A percentile compares a stretch with the other conserved stretches of the same genome.
Conservation (phyloP, 176 grass and related monocot genomes). For the Oryza rufipogon region DNA sequence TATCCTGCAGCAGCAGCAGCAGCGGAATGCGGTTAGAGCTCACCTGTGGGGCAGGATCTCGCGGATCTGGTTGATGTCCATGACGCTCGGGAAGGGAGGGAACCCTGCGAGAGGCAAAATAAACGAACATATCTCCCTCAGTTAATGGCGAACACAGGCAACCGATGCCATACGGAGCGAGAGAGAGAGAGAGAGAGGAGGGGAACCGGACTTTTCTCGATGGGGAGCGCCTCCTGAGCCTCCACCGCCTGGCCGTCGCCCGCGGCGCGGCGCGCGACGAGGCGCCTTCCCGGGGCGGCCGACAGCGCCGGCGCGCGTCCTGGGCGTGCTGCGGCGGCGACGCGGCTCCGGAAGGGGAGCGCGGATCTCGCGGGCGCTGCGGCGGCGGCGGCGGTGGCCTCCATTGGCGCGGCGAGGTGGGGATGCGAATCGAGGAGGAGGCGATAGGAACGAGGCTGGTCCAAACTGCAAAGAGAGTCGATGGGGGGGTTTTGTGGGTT, state of each 20-base stretch:
- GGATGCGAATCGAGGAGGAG: neutral
- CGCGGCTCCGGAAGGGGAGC: neutral
- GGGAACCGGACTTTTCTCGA: conserved; percentile 66
- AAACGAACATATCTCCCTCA: no score
- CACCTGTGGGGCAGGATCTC: no score
- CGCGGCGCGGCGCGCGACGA: conserved; percentile 40
- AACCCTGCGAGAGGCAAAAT: neutral
- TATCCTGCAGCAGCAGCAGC: no score
- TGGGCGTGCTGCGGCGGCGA: neutral
- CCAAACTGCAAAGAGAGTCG: no score
- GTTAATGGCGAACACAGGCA: neutral
- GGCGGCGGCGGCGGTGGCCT: conserved; percentile 27
- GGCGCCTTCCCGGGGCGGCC: neutral
- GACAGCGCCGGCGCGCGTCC: neutral
- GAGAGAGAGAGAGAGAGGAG: neutral
- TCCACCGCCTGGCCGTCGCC: conserved; percentile 25
- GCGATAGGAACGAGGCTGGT: conserved; percentile 40
- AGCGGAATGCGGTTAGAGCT: no score
- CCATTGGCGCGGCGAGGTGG: conserved; percentile 37
- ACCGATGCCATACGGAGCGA: no score
- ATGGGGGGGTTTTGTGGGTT: no score
- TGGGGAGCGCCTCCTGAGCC: conserved; percentile 46
- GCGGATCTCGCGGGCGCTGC: conserved; percentile 35
- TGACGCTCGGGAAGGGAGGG: neutral
- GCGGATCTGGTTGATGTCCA: no score